Percentiles rank a stretch among this genome's conserved stretches.
Conservation (phyloP, 176 grass and related monocot species). For the Miscanthus lutarioriparius region DNA sequence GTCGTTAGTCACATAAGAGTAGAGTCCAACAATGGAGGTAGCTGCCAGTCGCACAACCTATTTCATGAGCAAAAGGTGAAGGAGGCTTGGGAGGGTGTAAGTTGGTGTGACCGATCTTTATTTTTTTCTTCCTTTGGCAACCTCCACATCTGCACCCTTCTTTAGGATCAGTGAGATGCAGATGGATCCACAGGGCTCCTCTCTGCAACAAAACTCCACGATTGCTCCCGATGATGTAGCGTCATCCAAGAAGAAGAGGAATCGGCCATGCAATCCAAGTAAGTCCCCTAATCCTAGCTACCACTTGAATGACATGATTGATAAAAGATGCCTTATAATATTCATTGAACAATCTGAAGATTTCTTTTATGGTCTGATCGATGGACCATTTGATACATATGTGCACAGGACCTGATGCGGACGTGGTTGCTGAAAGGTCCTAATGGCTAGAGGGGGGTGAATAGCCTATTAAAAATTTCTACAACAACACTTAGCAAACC, state of each 20-base stretch:
- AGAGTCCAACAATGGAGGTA: background rate
- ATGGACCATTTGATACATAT: background rate
- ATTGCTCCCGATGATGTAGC: constrained; percentile 12
- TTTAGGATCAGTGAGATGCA: constrained; percentile 58
- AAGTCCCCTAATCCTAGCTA: constrained; percentile 37
- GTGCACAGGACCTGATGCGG: constrained; percentile 73
- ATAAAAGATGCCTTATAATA: background rate
- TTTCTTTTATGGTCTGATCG: background rate
- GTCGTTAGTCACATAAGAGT: constrained; percentile 14
- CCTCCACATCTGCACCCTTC: constrained; percentile 57
- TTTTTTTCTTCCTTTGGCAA: constrained; percentile 50
- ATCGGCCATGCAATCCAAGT: constrained; percentile 82
- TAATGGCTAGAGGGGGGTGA: too few relatives aligned
- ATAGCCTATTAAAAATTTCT: too few relatives aligned
- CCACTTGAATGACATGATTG: background rate
- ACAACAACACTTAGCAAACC: too few relatives aligned
- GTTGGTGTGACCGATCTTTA: background rate
- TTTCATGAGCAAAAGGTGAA: background rate
- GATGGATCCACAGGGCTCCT: constrained; percentile 29
- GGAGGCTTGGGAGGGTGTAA: background rate
- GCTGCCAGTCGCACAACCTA: background rate
- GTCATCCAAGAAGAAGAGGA: constrained; percentile 81
- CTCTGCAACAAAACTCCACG: background rate
- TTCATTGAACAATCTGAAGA: background rate
- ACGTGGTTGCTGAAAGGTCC: constrained; percentile 59